Base-by-base conservation (phyloP, 1,139 yeast species). In the Blastobotrys persicus region DNA sequence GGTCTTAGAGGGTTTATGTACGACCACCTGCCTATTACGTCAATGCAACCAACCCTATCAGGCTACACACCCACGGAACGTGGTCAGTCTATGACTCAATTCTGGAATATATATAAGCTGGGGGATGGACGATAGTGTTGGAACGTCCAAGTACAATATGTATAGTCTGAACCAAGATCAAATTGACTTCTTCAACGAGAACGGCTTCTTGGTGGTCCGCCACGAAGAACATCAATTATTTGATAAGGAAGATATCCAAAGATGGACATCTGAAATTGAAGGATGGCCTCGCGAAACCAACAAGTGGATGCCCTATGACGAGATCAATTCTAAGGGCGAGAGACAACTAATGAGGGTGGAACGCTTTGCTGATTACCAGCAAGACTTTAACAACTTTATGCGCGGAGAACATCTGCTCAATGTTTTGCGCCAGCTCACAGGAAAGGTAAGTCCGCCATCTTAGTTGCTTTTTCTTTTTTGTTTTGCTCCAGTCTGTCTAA, bases 241-340 rank as follows among this genome's bases (percentile, higher is more conserved):
- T 35, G 42, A 42, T 11, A 39, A 33, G 9, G 43, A 49, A 4
- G 55, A 46, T 16, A 47, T 53, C 28, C 45, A 48, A 19, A 42
- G 42, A 11, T 53, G 55, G 55, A 43, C 53, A n/a, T 34, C 46
- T 26, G 53, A 53, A 26, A 42, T 53, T 14, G 53, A 53, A 40
- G 39, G 23, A 17, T 53, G 55, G 55, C 47, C 48, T 19, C 42
- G 44, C n/a, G 48, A 37, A 18, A 40, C 23, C 18, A 55, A 53
- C 35, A 53, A 53, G 32, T 52, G 54, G 53, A 52, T 53, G 51
- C 49, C 49, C 3, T 51, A 53, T 37, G 56, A 51, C 31, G 55
- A 53, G 31, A 51, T 53, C 33, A 53, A 53, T 38, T 28, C 47
- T 16, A 19, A 53, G 12, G 55, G 56, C n/a, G 47, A 52, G 31